phyloP scores from a whole-genome alignment of 148 eudicot species.

The Pouteria glomerata region DNA sequence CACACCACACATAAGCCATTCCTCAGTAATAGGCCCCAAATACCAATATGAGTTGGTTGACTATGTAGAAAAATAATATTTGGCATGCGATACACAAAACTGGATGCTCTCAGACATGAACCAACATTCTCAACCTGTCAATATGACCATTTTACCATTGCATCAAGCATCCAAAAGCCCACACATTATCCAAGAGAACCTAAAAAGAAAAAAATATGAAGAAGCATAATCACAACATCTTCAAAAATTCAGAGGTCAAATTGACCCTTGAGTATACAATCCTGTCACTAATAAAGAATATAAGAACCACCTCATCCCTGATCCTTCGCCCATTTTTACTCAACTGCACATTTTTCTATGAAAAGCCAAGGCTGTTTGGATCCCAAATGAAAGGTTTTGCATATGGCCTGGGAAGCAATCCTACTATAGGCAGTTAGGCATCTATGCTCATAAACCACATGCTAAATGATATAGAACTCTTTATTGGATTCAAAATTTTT shows the following conservation, averaged over 20 bases:
- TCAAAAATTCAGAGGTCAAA: neutral
- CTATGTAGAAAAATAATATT: neutral
- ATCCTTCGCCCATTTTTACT: too few relatives aligned
- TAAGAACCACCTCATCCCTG: too few relatives aligned
- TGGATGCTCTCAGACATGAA: neutral
- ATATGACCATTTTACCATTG: neutral
- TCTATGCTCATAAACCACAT: neutral
- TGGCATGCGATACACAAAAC: neutral
- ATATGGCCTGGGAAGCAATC: neutral
- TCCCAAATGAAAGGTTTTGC: neutral
- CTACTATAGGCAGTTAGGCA: neutral
- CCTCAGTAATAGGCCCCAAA: neutral
- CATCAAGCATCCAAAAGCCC: neutral
- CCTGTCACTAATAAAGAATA: neutral
- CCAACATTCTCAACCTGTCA: neutral
- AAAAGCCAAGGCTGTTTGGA: neutral
- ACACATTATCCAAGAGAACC: neutral
- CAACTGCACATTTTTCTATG: neutral
- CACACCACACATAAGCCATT: neutral
- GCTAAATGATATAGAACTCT: neutral
- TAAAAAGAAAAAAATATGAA: neutral
- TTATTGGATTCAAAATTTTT: neutral
- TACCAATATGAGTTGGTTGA: neutral
- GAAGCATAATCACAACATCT: neutral
- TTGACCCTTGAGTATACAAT: neutral